Evolutionary conservation across 805 yeast genomes (phyloP).

Genomic region (Metschnikowia proteae): DNA sequence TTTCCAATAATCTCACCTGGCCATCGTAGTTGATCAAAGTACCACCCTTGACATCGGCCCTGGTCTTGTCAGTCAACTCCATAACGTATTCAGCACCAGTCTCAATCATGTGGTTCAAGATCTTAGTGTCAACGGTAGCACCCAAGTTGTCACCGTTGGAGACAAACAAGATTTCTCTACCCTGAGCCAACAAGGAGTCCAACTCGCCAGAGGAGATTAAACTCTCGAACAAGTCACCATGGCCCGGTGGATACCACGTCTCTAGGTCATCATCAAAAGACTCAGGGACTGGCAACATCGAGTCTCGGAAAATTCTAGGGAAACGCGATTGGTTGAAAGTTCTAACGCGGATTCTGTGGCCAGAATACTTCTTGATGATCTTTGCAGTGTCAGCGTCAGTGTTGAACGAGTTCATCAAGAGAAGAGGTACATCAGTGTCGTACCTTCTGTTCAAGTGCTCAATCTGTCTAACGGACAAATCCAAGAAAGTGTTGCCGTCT

Average conservation of each 20-base stretch:
- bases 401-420: constrained; percentile 98
- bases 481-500: constrained; percentile 96
- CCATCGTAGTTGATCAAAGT: constrained; percentile 96
- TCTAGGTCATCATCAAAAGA: constrained; percentile 67
- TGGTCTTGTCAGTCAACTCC: constrained; percentile 98
- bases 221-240: constrained; percentile 94
- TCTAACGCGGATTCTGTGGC: constrained; percentile 90
- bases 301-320: constrained; percentile 94
- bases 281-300: constrained; percentile 92
- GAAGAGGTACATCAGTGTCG: constrained; percentile 90
- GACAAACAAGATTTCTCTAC: constrained; percentile 91
- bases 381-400: constrained; percentile 94
- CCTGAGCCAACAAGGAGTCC: constrained; percentile 83
- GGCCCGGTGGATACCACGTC: constrained; percentile 99
- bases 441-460: constrained; percentile 87
- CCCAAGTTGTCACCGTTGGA: constrained; percentile 98
- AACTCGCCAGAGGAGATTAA: constrained; percentile 87
- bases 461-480: constrained; percentile 93
- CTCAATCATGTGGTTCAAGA: constrained; percentile 88
- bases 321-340: constrained; percentile 97
- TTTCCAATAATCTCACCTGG: constrained; percentile 87
- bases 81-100: constrained; percentile 90
- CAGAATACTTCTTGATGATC: constrained; percentile 93
- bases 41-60: constrained; percentile 99
- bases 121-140: constrained; percentile 92